Base-by-base conservation (phyloP, 495 filamentous ascomycete genomes). In the Penicillium odoratum region DNA sequence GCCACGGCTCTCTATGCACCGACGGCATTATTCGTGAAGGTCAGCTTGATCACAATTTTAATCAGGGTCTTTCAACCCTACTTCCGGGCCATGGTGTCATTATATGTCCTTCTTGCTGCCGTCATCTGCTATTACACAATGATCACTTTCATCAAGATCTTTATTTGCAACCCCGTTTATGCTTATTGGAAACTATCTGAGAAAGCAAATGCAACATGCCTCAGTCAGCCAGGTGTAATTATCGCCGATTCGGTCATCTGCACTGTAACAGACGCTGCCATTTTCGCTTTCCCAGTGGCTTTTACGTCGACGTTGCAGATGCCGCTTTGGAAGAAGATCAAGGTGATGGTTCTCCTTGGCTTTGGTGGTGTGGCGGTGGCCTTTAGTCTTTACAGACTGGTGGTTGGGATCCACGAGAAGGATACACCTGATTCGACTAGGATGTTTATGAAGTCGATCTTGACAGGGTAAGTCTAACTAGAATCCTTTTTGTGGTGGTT, bases 11-110 rank as follows among this genome's bases (percentile, higher is more conserved):
- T 71, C 8, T 74, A 74, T 49, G 67, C 67, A 10, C 71, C 71
- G 10, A 67, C 62, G 29, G 65, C 67, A n/a, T 59, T 69, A 16
- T 68, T 68, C 47, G 68, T 70, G 57, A 74, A 74, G 50, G 40
- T 62, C 31, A 64, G 69, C 28, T 61, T 74, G 6, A 56, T 74
- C 7, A 51, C 68, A 13, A 61, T 74, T 51, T 48, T 74, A 15
- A 63, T 66, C n/a, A 58, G 71, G 10, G 56, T 71, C 8, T 71
- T 74, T 53, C 58, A 67, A 7, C 63, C 69, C 16, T 62, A 50
- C 54, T 48, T 46, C 28, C 55, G 42, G 44, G 65, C 59, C 18
- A 56, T 67, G 13, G 38, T 70, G 15, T 47, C 53, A 40, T 57
- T 71, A 6, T 60, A 68, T 50, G 59, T 63, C 55, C 53, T 70